Evolutionary conservation across 345 rosid genomes (phyloP), one percentile per base, ranked within the genome.

Genomic region (Citrus unshiu): DNA sequence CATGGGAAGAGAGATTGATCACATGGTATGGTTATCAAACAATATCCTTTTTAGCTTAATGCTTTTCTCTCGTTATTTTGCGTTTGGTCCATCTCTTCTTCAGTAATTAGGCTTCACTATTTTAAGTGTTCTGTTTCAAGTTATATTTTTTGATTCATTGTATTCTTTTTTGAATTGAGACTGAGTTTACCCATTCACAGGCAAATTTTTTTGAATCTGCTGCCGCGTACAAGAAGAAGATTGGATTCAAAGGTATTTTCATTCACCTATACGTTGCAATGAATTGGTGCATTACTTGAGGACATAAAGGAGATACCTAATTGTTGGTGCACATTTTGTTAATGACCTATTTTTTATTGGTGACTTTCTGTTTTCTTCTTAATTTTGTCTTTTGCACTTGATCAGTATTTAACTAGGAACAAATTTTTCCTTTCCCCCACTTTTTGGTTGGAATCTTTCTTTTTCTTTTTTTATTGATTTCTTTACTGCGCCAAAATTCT

Each of bases 1-100:
- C 83, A 93, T 96, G 99, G 98, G 82, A 84, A 91, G 91, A 79
- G 99, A 96, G 87, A 94, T 96, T 71, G 89, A 91, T 83, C 97
- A 96, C 85, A 12, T 96, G 88, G 97, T 91, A 85, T 79, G 77
- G 24, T 69, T 32, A 61, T 72, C 32, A 12, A 4, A 35, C 61
- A 54, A 21, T 61, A 25, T 76, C 2, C 70, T 49, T n/a, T 32
- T 30, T 62, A 9, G 6, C 16, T 56, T 8, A 25, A 22, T 67
- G 24, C 59, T 30, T 51, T 46, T 5, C 25, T 27, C 4, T 51
- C 7, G 39, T 24, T 65, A 62, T 49, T 12, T 10, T 51, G 51
- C 14, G 6, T 12, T 30, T 62, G 22, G 29, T 62, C 19, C 16
- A 0, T 56, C 6, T 30, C 24, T 60, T 40, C 7, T 60, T 8